These are phyloP conservation scores for Mycena vitilis DNA, from an alignment of 768 basidiomycete species.

Conservation along the genomic window DNA sequence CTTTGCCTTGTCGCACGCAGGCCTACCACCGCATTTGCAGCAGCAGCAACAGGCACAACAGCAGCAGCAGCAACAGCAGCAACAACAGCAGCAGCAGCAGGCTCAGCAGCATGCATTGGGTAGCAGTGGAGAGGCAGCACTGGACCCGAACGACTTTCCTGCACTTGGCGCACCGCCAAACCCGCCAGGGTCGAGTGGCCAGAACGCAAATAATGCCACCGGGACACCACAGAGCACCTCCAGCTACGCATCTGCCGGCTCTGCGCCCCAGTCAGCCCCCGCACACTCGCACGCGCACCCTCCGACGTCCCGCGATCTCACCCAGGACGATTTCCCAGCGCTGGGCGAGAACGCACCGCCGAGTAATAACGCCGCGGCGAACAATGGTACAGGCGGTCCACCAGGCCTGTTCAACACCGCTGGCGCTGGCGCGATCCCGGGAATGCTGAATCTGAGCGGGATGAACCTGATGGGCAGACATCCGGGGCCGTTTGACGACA, in stretches of 20 bases:
- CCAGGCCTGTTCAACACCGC: constrained; percentile 83
- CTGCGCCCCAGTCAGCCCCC: constrained; percentile 72
- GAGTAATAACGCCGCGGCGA: constrained; percentile 38
- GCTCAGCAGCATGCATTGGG: constrained; percentile 60
- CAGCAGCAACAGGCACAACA: constrained; percentile 66
- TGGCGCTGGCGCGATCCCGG: constrained; percentile 65
- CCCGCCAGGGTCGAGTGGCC: constrained; percentile 50
- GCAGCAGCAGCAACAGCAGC: constrained; percentile 55
- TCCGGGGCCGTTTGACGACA: constrained; percentile 67
- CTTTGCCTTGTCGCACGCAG: constrained; percentile 63
- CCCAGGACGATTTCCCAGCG: constrained; percentile 92
- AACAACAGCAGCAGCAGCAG: constrained; percentile 62
- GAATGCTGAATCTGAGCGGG: constrained; percentile 71
- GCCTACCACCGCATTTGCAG: constrained; percentile 55
- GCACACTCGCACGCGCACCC: constrained; percentile 39
- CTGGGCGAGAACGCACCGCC: constrained; percentile 73
- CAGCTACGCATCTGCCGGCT: constrained; percentile 66
- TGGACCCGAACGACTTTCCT: constrained; percentile 91
- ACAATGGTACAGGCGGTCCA: constrained; percentile 60
- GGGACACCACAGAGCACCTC: constrained; percentile 45
- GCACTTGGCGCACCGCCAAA: constrained; percentile 76
- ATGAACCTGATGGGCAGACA: constrained; percentile 65
- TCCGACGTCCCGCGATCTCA: constrained; percentile 72
- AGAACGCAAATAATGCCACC: constrained; percentile 51
- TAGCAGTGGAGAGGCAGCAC: constrained; percentile 78